A percentile compares a stretch with the other conserved stretches of the same genome.
These are phyloP conservation scores for Fusarium nematophilum DNA, from an alignment of 2,329 filamentous ascomycete genomes.

Conservation along the genomic window DNA sequence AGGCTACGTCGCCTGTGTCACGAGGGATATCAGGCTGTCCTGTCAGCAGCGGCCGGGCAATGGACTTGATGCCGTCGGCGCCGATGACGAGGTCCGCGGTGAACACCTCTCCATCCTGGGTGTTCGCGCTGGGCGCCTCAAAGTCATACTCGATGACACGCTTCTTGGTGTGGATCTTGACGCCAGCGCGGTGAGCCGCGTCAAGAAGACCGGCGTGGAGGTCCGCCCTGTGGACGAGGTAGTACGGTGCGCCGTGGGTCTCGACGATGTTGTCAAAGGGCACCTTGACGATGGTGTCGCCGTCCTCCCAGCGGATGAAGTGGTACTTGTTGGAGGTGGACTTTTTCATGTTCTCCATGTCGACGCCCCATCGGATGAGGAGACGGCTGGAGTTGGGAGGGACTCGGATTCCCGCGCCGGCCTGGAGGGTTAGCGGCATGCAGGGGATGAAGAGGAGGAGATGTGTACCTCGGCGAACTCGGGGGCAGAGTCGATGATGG, in stretches of 20 bases:
- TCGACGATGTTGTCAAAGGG: constrained; percentile 20
- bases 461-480: not conserved
- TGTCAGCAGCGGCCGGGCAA: constrained; percentile 61
- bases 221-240: constrained; percentile 4
- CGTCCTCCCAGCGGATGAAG: constrained; percentile 45
- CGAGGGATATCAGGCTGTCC: constrained; percentile 59
- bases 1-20: constrained; percentile 72
- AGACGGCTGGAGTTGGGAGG: constrained; percentile 47
- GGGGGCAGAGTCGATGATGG: not conserved
- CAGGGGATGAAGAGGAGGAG: not conserved
- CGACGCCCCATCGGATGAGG: constrained; percentile 40
- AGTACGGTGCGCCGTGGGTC: not conserved
- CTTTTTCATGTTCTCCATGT: constrained; percentile 44
- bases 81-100: constrained; percentile 56
- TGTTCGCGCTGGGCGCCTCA: not conserved
- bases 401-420: constrained; percentile 46
- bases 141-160: not conserved
- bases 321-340: constrained; percentile 36
- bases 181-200: not conserved
- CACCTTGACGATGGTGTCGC: constrained; percentile 39
- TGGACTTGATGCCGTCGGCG: constrained; percentile 73
- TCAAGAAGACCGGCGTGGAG: not conserved
- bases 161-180: not conserved
- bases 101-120: not conserved
- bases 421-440: constrained; percentile 7